Conservation (phyloP, 345 rosid species). For the Sonneratia caseolaris region DNA sequence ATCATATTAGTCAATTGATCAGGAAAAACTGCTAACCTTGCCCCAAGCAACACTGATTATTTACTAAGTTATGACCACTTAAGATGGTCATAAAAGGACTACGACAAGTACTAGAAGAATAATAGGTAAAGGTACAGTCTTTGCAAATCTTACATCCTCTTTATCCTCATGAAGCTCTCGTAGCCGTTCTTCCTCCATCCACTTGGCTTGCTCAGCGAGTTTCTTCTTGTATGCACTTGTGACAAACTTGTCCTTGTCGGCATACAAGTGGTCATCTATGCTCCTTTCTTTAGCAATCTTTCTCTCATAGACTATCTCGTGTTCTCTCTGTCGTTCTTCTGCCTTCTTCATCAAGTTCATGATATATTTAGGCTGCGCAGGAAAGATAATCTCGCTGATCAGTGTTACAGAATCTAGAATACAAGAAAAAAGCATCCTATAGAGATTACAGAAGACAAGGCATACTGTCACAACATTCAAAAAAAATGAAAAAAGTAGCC, state of each 20-base stretch:
- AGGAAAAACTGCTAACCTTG: neutral
- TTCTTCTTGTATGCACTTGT: conserved; percentile 71
- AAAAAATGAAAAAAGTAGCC: neutral
- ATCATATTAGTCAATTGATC: neutral
- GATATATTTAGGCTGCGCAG: conserved; percentile 68
- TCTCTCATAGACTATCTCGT: conserved; percentile 65
- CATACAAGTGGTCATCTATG: conserved; percentile 74
- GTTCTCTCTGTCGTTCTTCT: conserved; percentile 56
- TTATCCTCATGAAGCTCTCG: conserved; percentile 72
- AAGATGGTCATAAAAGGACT: neutral
- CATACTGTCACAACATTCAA: neutral
- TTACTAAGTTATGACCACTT: neutral
- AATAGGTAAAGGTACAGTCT: neutral
- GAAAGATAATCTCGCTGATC: conserved; percentile 7
- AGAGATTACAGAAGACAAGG: neutral
- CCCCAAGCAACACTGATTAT: neutral
- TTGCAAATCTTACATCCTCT: conserved; percentile 60
- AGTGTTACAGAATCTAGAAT: neutral
- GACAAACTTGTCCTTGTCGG: conserved; percentile 75
- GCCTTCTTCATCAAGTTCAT: conserved; percentile 54
- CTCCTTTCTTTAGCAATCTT: conserved; percentile 82
- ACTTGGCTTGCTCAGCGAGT: conserved; percentile 77
- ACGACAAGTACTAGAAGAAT: neutral
- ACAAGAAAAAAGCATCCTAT: neutral
- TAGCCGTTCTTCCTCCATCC: conserved; percentile 62